phyloP scores from a whole-genome alignment of 805 yeast species.

The Starmerella bacillaris region DNA sequence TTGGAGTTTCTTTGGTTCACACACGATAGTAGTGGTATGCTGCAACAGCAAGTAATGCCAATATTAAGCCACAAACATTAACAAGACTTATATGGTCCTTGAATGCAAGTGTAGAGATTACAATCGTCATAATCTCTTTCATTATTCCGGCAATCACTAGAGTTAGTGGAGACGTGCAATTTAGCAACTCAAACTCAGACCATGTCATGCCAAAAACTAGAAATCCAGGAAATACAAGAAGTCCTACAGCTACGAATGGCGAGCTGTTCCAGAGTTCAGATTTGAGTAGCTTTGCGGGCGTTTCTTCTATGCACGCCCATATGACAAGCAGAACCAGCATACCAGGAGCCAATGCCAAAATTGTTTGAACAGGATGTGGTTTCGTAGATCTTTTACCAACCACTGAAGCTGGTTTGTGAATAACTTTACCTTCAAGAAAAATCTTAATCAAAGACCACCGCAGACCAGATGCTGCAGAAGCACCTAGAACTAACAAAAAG shows the following conservation, averaged over 20 bases:
- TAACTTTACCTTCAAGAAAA: constrained; percentile 37
- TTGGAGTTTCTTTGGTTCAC: no score
- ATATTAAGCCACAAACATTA: constrained; percentile 53
- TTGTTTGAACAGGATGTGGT: constrained; percentile 59
- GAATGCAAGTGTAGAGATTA: constrained; percentile 48
- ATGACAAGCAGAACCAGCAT: constrained; percentile 49
- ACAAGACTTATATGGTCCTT: constrained; percentile 51
- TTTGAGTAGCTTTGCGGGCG: constrained; percentile 33
- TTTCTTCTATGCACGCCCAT: constrained; percentile 55
- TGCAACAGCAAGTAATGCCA: constrained; percentile 61
- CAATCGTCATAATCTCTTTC: constrained; percentile 74
- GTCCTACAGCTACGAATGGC: constrained; percentile 32
- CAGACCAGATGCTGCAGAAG: constrained; percentile 70
- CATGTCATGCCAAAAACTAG: constrained; percentile 80
- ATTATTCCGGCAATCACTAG: constrained; percentile 81
- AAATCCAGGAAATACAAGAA: constrained; percentile 65
- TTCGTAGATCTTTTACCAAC: constrained; percentile 4
- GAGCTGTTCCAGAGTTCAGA: constrained; percentile 49
- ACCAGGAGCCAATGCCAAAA: constrained; percentile 66
- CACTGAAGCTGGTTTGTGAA: no score
- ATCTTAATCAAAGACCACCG: constrained; percentile 93
- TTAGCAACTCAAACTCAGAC: constrained; percentile 60
- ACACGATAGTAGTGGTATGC: constrained; percentile 46
- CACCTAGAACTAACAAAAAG: constrained; percentile 51
- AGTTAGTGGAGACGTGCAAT: constrained; percentile 69